Evolutionary conservation across 768 basidiomycete genomes (phyloP).

Genomic region (Fomitopsis serialis): DNA sequence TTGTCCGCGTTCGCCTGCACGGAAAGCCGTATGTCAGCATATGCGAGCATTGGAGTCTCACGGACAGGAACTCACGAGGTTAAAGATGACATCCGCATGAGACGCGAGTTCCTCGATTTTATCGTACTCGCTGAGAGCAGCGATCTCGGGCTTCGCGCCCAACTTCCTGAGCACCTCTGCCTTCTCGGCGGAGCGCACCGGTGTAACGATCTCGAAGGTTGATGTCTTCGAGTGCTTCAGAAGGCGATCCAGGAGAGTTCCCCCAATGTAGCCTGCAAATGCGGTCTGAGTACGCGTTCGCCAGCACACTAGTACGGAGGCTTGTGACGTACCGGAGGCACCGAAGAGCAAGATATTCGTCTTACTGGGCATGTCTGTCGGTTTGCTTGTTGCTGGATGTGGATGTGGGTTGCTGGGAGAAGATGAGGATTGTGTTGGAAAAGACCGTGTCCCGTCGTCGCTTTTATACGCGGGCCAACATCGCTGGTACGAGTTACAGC

Average conservation of each 20-base stretch:
- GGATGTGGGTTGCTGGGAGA: too few relatives aligned
- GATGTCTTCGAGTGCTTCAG: conserved; percentile 37
- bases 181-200: conserved; percentile 41
- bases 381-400: too few relatives aligned
- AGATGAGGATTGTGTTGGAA: too few relatives aligned
- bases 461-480: too few relatives aligned
- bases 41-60: too few relatives aligned
- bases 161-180: conserved; percentile 16
- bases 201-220: conserved; percentile 38
- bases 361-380: neutral
- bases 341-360: neutral
- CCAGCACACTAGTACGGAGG: too few relatives aligned
- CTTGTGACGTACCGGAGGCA: neutral
- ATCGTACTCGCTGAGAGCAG: conserved; percentile 24
- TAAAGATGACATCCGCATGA: conserved; percentile 37
- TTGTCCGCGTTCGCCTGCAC: conserved; percentile 45
- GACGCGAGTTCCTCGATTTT: conserved; percentile 35
- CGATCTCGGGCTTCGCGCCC: conserved; percentile 14
- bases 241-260: conserved; percentile 43
- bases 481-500: too few relatives aligned
- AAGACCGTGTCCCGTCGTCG: too few relatives aligned
- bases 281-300: neutral
- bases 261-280: conserved; percentile 52
- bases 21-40: too few relatives aligned
- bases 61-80: too few relatives aligned